These are phyloP conservation scores for Spongispora temasekensis DNA, from an alignment of 1,284 basidiomycete species.

Conservation along the genomic window DNA sequence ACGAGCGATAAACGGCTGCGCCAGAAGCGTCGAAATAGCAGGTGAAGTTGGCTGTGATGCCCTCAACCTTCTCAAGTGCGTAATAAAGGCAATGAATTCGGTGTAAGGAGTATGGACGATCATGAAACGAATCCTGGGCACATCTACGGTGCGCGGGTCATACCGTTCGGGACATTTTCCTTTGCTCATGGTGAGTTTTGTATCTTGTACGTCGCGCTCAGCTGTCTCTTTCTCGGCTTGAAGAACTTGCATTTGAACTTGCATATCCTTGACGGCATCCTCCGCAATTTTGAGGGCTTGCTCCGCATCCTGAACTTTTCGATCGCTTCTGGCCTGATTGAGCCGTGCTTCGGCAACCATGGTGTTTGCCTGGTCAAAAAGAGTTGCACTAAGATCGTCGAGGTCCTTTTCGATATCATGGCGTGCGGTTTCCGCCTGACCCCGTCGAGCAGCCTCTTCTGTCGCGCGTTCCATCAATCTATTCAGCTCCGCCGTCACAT, in stretches of 20 bases:
- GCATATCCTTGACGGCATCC: conserved; percentile 83
- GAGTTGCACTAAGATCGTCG: conserved; percentile 88
- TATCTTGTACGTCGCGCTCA: conserved; percentile 48
- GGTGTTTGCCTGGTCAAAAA: conserved; percentile 87
- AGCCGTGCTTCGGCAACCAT: conserved; percentile 94
- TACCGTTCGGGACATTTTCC: conserved; percentile 63
- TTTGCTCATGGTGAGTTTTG: conserved; percentile 35
- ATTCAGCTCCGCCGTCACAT: conserved; percentile 91
- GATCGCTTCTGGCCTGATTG: conserved; percentile 73
- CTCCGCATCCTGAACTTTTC: conserved; percentile 82
- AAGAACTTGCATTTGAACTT: conserved; percentile 79
- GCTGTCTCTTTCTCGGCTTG: conserved; percentile 63
- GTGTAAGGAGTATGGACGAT: conserved; percentile 77
- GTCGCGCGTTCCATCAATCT: conserved; percentile 93
- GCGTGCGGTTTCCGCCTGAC: conserved; percentile 86
- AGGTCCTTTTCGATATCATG: conserved; percentile 85
- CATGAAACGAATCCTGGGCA: conserved; percentile 46
- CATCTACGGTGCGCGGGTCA: conserved; percentile 20
- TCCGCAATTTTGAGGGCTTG: conserved; percentile 82
- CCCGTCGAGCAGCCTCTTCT: conserved; percentile 89
- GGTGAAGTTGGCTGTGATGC: conserved; percentile 56
- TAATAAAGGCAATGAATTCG: conserved; percentile 84
- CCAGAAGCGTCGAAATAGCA: conserved; percentile 68
- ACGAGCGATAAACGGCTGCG: conserved; percentile 84
- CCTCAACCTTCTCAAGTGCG: conserved; percentile 78